Base-by-base conservation (phyloP, 495 filamentous ascomycete genomes). In the Penicillium paxilli region DNA sequence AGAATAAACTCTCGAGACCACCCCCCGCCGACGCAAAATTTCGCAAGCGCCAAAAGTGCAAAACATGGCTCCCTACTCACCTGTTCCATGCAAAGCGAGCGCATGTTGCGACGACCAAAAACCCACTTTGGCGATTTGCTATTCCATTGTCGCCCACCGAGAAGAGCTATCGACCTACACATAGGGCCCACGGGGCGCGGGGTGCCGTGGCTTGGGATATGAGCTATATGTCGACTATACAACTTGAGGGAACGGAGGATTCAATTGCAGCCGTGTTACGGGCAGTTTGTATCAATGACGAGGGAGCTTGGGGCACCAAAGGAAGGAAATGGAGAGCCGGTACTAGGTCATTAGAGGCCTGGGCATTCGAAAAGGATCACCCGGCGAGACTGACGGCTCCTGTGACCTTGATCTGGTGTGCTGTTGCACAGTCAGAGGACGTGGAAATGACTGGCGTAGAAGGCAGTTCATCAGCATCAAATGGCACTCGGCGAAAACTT, bases 11-110 rank as follows among this genome's bases (percentile, higher is more conserved):
- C 7, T 86, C 88, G 25, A 75, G 80, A 4, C 88, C 91, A 2
- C 80, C 81, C 0, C 80, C 80, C 41, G 75, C 86, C 2, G 79
- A 83, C 19, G 79, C 85, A 11, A 92, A 87, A 56, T 97, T 87
- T 60, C 83, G 85, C 54, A 96, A 92, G 73, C 84, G 94, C 1
- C 94, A 98, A 67, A 68, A 83, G 26, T 80, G 87, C 67, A 98
- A 98, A 76, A 88, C 86, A 0, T 98, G 94, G 94, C 79, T 98
- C 3, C 95, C 94, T 2, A 96, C 94, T 16, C 94, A 98, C 63
- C 68, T 96, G 48, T 98, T 85, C 76, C 94, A 96, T 74, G 87
- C 92, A 14, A 98, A 98, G 63, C 78, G 94, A 40, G 93, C 94
- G 5, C 85, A 80, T 49, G 95, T 98, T 88, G 88, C 89, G 1